Conservation (phyloP, 352 stramenopile genomes). For the Globisporangium canariense region DNA sequence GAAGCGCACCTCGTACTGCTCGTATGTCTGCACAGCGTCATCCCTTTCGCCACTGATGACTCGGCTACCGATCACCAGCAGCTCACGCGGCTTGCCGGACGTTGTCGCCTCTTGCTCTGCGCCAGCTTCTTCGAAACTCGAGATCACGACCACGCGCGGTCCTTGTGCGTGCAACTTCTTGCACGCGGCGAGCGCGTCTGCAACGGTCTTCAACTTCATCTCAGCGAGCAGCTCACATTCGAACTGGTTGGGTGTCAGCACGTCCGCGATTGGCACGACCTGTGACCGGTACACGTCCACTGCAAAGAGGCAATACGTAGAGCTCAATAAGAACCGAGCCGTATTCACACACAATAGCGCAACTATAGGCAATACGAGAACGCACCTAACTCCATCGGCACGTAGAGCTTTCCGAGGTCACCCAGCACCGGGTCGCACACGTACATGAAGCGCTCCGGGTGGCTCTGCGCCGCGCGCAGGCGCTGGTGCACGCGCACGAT, state of each 20-base stretch:
- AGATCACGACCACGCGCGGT: slow-evolving; percentile 78
- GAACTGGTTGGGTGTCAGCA: slow-evolving; percentile 86
- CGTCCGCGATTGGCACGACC: slow-evolving; percentile 77
- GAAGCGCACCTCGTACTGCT: slow-evolving; percentile 80
- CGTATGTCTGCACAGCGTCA: slow-evolving; percentile 25
- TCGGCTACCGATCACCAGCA: slow-evolving; percentile 71
- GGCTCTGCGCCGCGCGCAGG: slow-evolving; percentile 43
- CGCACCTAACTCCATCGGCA: slow-evolving; percentile 70
- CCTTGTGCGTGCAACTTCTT: slow-evolving; percentile 72
- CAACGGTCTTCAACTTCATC: slow-evolving; percentile 61
- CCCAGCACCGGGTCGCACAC: slow-evolving; percentile 85
- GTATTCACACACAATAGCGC: neutral
- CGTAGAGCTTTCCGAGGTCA: slow-evolving; percentile 80
- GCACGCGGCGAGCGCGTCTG: slow-evolving; percentile 62
- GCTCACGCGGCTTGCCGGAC: slow-evolving; percentile 29
- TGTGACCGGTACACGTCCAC: slow-evolving; percentile 77
- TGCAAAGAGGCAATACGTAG: slow-evolving; percentile 17
- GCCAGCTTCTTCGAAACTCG: slow-evolving; percentile 63
- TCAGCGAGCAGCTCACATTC: slow-evolving; percentile 79
- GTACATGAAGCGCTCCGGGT: slow-evolving; percentile 56
- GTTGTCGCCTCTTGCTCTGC: slow-evolving; percentile 31
- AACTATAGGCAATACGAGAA: slow-evolving; percentile 1
- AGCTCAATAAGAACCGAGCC: slow-evolving; percentile 6
- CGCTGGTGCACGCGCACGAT: slow-evolving; percentile 68
- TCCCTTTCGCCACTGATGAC: slow-evolving; percentile 14